Base-by-base conservation (phyloP, 495 filamentous ascomycete species). In the Xylaria cubensis region DNA sequence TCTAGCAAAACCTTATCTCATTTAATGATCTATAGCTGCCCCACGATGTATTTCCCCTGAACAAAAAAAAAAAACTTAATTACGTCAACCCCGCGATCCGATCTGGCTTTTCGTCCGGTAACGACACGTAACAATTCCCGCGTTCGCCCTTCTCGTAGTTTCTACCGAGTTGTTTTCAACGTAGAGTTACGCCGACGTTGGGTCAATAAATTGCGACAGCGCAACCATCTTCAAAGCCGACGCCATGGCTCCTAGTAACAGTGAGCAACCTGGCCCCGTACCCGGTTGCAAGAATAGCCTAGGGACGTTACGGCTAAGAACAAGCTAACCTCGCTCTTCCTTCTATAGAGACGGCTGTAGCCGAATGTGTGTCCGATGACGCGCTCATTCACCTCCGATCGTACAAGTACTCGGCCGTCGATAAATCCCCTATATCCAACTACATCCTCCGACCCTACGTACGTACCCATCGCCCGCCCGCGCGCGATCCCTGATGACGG, bases 401-500 rank as follows among this genome's bases (percentile, higher is more conserved):
- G 34, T 99, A 99, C 90, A 97, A 97, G 79, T 99, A 99, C 82
- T 94, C 93, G 76, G 91, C 91, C 78, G 95, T 99, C 78, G 96
- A 99, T 86, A 97, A 98, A 82, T 97, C 94, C n/a, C 88, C 91
- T 67, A 91, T 98, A 51, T 98, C 97, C 53, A 86, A 91, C 76
- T 97, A 99, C 81, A 94, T 99, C 80, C 87, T 99, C 48, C 92
- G 89, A 74, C 95, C 97, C 78, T 99, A 97, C 80, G 95, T 99
- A 92, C 83, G 91, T 44, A 42, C 39, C 61, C 12, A 24, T 42
- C 41, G 69, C 56, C 71, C 73, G 41, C 36, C 59, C 36, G 63
- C 21, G 44, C 71, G 71, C 65, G 17, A 29, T 62, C 39, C 67
- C 55, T 58, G 19, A 69, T n/a, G 26, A 41, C 32, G 55, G 63